Percentiles rank a stretch among this genome's conserved stretches.
These are phyloP conservation scores for Moelleriella libera DNA, from an alignment of 2,329 filamentous ascomycete species.

Conservation along the genomic window DNA sequence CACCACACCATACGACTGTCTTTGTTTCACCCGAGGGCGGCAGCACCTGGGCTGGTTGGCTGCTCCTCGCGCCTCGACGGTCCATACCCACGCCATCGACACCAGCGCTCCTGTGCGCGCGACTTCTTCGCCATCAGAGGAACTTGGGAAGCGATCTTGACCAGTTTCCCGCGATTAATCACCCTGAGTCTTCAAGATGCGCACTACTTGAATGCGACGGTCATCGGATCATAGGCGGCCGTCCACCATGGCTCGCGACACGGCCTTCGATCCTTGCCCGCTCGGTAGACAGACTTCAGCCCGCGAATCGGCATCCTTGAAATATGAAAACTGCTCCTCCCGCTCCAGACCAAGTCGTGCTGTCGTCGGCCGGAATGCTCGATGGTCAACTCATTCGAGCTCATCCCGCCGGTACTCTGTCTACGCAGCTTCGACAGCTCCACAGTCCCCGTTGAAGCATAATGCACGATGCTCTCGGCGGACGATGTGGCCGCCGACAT, in stretches of 20 bases:
- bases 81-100: neutral
- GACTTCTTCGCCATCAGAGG: constrained; percentile 1
- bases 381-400: no score
- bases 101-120: constrained; percentile 2
- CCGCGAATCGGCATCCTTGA: neutral
- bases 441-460: no score
- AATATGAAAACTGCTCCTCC: no score
- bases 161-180: neutral
- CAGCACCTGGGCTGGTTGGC: neutral
- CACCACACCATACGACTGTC: neutral
- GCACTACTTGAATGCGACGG: constrained; percentile 8
- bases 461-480: no score
- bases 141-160: neutral
- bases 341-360: no score
- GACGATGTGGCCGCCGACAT: neutral
- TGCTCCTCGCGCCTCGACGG: neutral
- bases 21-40: neutral
- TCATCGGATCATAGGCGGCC: constrained; percentile 4
- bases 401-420: no score
- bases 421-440: no score
- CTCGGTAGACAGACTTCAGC: neutral
- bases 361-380: no score
- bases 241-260: constrained; percentile 5
- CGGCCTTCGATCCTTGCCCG: neutral
- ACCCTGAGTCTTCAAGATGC: constrained; percentile 6